Base-by-base conservation (phyloP, 768 basidiomycete species). In the Lentinula boryana region DNA sequence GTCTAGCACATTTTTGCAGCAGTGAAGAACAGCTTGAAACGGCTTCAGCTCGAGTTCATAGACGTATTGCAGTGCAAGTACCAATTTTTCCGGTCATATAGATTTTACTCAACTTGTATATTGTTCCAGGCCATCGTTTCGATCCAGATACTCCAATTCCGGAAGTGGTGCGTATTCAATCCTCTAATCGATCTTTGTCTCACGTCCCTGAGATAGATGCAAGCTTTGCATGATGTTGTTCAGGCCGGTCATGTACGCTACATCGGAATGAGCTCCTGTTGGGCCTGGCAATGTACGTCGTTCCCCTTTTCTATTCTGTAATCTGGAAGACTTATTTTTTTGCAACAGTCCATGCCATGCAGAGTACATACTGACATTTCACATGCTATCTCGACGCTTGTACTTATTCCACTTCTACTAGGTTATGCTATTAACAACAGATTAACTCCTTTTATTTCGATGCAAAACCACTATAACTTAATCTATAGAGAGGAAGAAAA, bases 31-130 rank as follows among this genome's bases (percentile, higher is more conserved):
- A 84, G 83, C 49, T 70, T 92, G 61, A 71, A 87, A 67, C 79
- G 89, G 16, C 77, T 93, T 2, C 86, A 90, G 50, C 70, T 89
- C 31, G 90, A 92, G 56, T 89, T 91, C 63, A 78, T 93, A 66
- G 91, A 92, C 66, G 72, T 91, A 1, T 72, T 91, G 7, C 89
- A 91, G 74, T 88, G 87, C 78, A 65, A 63, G 76, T 65, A 1
- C 31, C 49, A 67, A 46, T 46, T 32, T 55, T 40, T 13, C 15
- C 31, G 59, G 51, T 60, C 60, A 57, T 31, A 38, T 38, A 38
- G 36, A 50, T 36, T 36, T 23, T 31, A 15, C 16, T 16, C 21
- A 31, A 38, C 3, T 21, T 2, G 0, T 13, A 18, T 15, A 54
- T n/a, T 18, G 33, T 12, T 44, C 6, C 46, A 81, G 80, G 80